Base-by-base conservation (phyloP, 805 yeast genomes). In the Kuraishia ogatae region DNA sequence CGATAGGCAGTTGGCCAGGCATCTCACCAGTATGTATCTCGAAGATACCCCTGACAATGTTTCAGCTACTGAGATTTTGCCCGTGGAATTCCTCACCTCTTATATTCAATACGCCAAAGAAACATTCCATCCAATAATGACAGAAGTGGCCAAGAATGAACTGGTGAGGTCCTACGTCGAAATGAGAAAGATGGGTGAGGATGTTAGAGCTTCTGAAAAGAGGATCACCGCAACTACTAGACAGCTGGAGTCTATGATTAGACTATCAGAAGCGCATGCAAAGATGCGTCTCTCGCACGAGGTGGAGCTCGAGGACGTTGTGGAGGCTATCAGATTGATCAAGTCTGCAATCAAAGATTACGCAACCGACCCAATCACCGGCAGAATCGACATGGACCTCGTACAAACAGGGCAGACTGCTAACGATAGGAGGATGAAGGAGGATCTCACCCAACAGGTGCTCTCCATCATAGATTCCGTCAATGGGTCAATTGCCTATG, bases 141-240 rank as follows among this genome's bases (percentile, higher is more conserved):
- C 96, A 0, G 83, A 75, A 43, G 89, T 75, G 39, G 97, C 97
- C 48, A 90, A 91, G 64, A 82, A 80, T 53, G 96, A 88, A 70
- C 77, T 94, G 51, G 97, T 94, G 13, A 79, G 82, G 61, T 83
- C 89, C 0, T 94, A 94, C 68, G 98, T 94, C 48, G 94, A 84
- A 28, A 91, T 94, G 97, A 79, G 99, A 61, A 88, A 86, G 66
- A 73, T 90, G 59, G 99, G 99, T 54, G 98, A 94, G 65, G 98
- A 91, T 66, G 80, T 87, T 5, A 77, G 97, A 56, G 75, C 91
- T 1, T 77, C 90, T 13, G 98, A 94, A 59, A 88, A 86, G 70
- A 78, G 99, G 62, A 88, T 94, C 61, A 94, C 99, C 0, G 99
- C 99, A 2, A 94, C 99, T 0, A 93, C 99, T 1, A 82, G 99